Base-by-base conservation (phyloP, 129 eudicot genomes). In the Erigeron canadensis region DNA sequence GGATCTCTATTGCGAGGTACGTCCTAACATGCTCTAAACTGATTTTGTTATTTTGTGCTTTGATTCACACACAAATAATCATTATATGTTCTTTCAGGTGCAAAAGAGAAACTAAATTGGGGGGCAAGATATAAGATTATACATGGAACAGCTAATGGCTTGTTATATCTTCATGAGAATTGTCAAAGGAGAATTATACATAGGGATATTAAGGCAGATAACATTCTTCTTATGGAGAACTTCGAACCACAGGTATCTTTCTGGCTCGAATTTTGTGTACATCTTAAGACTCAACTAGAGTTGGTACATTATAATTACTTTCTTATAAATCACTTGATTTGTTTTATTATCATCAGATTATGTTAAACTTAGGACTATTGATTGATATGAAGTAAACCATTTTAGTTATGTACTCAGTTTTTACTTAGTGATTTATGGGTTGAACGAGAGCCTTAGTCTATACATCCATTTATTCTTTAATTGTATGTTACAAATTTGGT, bases 131-230 rank as follows among this genome's bases (percentile, higher is more conserved):
- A 89, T 69, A 89, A 87, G 59, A 89, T 92, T 38, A 72, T 74
- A 23, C 56, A 81, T 22, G 98, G 98, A 43, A 87, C 83, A 45
- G 96, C 98, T 48, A 81, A 81, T 54, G 98, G 98, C 60, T 74
- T 92, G 42, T 47, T 76, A 8, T 92, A 92, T 78, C 91, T 89
- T 59, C 98, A 92, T 72, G 95, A 92, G 79, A 61, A 70, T 21
- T 92, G 98, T 48, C 89, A 85, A 66, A 75, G 91, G 77, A 71
- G 97, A 77, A 88, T 88, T 37, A 88, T 91, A 72, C 97, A 91
- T 64, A 84, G 96, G 77, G 96, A 92, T 80, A 89, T 92, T 39
- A 92, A 92, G 77, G 82, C 95, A 18, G 98, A 81, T 72, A 89
- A 92, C 74, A 82, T 92, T 75, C 81, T 92, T 19, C 89, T 92